A percentile compares a stretch with the other conserved stretches of the same genome.
Conservation (phyloP, 140 eudicot genomes). For the Oenanthe javanica region DNA sequence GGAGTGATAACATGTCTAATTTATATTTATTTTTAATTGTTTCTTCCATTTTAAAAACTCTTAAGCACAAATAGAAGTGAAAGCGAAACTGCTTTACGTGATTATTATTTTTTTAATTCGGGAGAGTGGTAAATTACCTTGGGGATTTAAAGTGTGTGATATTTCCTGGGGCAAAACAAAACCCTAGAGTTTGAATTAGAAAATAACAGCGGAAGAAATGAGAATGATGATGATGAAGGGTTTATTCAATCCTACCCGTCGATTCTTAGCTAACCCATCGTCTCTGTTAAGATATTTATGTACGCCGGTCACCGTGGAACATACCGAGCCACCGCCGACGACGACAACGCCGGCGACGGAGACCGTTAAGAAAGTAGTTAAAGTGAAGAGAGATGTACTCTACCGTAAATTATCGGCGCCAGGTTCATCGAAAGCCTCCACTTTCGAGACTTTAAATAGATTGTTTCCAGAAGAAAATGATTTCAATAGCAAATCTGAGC, state of each 20-base stretch:
- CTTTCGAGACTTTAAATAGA: constrained; percentile 28
- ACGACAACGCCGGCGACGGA: neutral
- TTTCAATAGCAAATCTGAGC: constrained; percentile 27
- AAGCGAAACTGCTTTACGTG: too few relatives aligned
- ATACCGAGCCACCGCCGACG: constrained; percentile 1
- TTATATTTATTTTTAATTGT: too few relatives aligned
- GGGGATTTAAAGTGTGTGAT: too few relatives aligned
- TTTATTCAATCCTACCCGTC: constrained; percentile 23
- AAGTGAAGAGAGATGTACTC: constrained; percentile 1
- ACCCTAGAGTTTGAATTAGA: neutral
- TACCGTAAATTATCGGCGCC: constrained; percentile 46
- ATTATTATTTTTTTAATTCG: too few relatives aligned
- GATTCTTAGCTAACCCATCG: constrained; percentile 2
- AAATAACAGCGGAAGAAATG: neutral
- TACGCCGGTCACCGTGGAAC: neutral
- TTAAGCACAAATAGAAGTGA: too few relatives aligned
- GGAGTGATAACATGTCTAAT: too few relatives aligned
- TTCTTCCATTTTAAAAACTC: too few relatives aligned
- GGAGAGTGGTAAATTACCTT: too few relatives aligned
- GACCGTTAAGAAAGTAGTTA: neutral
- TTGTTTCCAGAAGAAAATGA: constrained; percentile 38
- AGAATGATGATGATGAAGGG: neutral
- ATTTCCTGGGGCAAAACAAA: neutral
- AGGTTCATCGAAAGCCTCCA: neutral
- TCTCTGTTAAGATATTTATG: constrained; percentile 4